Base-by-base conservation (phyloP, 2,329 filamentous ascomycete species). In the Cephalotrichum gorgonifer region DNA sequence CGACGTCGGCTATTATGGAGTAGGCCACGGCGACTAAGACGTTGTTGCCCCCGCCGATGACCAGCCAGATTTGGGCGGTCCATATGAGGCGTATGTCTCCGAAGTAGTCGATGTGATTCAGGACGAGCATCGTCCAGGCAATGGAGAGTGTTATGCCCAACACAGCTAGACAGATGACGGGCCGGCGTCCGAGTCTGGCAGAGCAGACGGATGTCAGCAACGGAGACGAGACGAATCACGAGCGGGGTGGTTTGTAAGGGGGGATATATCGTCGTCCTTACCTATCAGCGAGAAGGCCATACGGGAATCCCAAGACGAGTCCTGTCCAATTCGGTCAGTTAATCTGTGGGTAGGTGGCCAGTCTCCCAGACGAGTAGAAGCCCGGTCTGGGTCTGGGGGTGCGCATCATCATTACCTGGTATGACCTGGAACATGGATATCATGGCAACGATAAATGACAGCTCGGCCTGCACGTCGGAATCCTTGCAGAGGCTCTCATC, bases 11-110 rank as follows among this genome's bases (percentile, higher is more conserved):
- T 26, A 51, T 47, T 45, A 51, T 51, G 31, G 52, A 46, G 35
- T 51, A 53, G 6, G 50, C 17, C 52, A 53, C 51, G 20, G 52
- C 26, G 7, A 51, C 48, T 27, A 50, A 39, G 27, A 53, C 50
- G 38, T 43, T 41, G 31, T 30, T 38, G 5, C 52, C 52, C 6
- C 49, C 52, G 17, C 52, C 52, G 27, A 53, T 49, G 39, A 44
- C 17, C 12, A 50, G 50, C 30, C 41, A 53, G 6, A 46, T 7
- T 2, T 50, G 15, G 5, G 52, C 46, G 5, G 47, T 44, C 50
- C 49, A 51, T n/a, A 53, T 43, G 4, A 49, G 33, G 27, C 50
- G 48, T 9, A 51, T 30, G 26, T 44, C 27, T 7, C 35, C 43
- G 15, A 53, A 28, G 5, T n/a, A 15, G 3, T 26, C 6, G 14